Evolutionary conservation across 2,329 filamentous ascomycete genomes (phyloP).

Genomic region (Colletotrichum ledebouriae): DNA sequence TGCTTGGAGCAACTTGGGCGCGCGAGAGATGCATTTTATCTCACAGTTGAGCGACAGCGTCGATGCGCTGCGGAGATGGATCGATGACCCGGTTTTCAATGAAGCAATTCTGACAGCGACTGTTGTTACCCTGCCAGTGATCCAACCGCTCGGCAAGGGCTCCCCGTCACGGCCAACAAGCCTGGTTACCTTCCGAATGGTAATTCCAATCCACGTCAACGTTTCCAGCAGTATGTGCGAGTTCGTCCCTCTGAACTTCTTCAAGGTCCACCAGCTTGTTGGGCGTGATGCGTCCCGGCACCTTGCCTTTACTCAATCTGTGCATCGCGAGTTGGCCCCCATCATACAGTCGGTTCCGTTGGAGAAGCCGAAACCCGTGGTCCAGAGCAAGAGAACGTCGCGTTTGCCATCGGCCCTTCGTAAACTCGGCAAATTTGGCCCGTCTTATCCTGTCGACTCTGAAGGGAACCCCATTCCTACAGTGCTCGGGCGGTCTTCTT

Average conservation of each 20-base stretch:
- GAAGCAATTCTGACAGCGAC: constrained; percentile 60
- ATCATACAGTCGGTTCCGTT: constrained; percentile 55
- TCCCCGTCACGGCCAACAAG: constrained; percentile 46
- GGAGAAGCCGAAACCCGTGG: constrained; percentile 40
- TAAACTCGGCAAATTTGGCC: constrained; percentile 30
- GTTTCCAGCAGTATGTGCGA: constrained; percentile 65
- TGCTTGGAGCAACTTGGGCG: constrained; percentile 53
- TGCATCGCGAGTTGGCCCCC: constrained; percentile 72
- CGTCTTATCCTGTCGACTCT: constrained; percentile 46
- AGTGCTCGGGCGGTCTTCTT: constrained; percentile 45
- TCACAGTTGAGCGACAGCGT: constrained; percentile 59
- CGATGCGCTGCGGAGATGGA: constrained; percentile 55
- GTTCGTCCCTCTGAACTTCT: constrained; percentile 74
- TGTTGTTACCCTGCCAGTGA: constrained; percentile 56
- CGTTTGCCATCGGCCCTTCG: constrained; percentile 21
- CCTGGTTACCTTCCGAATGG: constrained; percentile 69
- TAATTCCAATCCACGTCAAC: constrained; percentile 72
- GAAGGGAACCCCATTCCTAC: constrained; percentile 49
- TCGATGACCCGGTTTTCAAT: constrained; percentile 60
- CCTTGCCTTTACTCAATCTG: constrained; percentile 69
- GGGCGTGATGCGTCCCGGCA: constrained; percentile 68
- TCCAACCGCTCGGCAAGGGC: constrained; percentile 42
- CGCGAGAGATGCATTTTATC: constrained; percentile 60
- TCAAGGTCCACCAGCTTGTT: constrained; percentile 75
- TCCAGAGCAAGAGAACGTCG: constrained; percentile 36